Conservation (phyloP, 805 yeast genomes). For the Saccharomycopsis fodiens region DNA sequence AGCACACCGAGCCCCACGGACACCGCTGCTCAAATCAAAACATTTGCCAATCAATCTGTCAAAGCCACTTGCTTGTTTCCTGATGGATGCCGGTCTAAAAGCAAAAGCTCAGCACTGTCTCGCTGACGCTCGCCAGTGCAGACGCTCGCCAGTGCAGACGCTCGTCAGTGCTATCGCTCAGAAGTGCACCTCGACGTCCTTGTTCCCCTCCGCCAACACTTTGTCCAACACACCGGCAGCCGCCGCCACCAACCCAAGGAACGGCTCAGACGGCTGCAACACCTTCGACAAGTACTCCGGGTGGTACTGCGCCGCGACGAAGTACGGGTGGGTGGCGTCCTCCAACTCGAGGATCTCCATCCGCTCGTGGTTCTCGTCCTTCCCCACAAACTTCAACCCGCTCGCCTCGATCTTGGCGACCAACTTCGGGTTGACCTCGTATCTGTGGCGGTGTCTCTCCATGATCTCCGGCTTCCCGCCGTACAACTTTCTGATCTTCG, state of each 20-base stretch:
- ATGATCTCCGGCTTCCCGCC: conserved; percentile 59
- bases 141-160: too few relatives aligned
- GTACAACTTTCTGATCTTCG: conserved; percentile 69
- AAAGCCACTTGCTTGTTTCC: too few relatives aligned
- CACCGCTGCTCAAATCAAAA: too few relatives aligned
- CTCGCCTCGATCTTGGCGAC: conserved; percentile 61
- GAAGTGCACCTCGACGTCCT: conserved; percentile 27
- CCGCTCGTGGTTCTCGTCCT: conserved; percentile 82
- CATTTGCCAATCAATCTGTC: too few relatives aligned
- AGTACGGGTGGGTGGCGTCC: conserved; percentile 66
- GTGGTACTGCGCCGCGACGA: conserved; percentile 94
- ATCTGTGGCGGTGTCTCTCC: conserved; percentile 98
- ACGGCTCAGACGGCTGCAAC: conserved; percentile 92
- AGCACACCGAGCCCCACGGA: too few relatives aligned
- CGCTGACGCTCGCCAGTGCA: too few relatives aligned
- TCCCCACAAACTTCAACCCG: conserved; percentile 88
- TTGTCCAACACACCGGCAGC: conserved; percentile 74
- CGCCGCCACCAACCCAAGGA: conserved; percentile 94
- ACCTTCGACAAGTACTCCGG: conserved; percentile 98
- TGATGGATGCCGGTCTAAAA: too few relatives aligned
- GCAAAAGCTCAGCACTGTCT: too few relatives aligned
- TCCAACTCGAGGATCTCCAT: conserved; percentile 90
- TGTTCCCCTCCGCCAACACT: conserved; percentile 43
- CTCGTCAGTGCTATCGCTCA: too few relatives aligned
- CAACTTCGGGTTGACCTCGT: conserved; percentile 88